phyloP scores from a whole-genome alignment of 176 grass and related monocot genomes.

The Eleusine coracana region DNA sequence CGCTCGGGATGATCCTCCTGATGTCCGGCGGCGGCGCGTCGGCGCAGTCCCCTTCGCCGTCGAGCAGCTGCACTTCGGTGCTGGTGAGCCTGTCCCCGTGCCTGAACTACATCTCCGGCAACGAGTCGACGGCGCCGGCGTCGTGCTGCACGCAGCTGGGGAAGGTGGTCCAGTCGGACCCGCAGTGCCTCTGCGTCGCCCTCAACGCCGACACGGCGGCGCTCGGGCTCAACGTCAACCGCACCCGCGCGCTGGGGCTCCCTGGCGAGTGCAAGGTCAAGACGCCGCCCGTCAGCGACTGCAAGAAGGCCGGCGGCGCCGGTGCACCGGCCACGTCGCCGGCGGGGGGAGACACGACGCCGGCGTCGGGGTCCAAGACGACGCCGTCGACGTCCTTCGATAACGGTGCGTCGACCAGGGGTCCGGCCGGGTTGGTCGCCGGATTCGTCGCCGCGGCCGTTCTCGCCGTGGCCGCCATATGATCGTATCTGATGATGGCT shows the following conservation, averaged over 20 bases:
- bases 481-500: conserved; percentile 3
- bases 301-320: conserved; percentile 37
- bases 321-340: not conserved
- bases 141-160: conserved; percentile 72
- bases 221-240: conserved; percentile 70
- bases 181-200: conserved; percentile 74
- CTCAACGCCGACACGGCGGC: conserved; percentile 53
- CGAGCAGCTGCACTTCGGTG: conserved; percentile 53
- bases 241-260: conserved; percentile 62
- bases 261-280: conserved; percentile 61
- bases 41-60: conserved; percentile 50
- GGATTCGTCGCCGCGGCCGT: conserved; percentile 3
- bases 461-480: conserved; percentile 25
- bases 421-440: not conserved
- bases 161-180: conserved; percentile 55
- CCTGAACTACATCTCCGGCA: conserved; percentile 79
- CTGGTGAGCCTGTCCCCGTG: conserved; percentile 72
- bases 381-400: conserved; percentile 7
- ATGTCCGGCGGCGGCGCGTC: conserved; percentile 12
- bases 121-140: conserved; percentile 51
- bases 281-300: conserved; percentile 65
- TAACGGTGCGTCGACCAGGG: not conserved
- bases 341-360: not conserved
- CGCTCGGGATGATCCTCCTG: not conserved
- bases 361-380: conserved; percentile 39